Evolutionary conservation across 495 filamentous ascomycete genomes (phyloP), one percentile per base, ranked within the genome.

Genomic region (Bacidia gigantensis): DNA sequence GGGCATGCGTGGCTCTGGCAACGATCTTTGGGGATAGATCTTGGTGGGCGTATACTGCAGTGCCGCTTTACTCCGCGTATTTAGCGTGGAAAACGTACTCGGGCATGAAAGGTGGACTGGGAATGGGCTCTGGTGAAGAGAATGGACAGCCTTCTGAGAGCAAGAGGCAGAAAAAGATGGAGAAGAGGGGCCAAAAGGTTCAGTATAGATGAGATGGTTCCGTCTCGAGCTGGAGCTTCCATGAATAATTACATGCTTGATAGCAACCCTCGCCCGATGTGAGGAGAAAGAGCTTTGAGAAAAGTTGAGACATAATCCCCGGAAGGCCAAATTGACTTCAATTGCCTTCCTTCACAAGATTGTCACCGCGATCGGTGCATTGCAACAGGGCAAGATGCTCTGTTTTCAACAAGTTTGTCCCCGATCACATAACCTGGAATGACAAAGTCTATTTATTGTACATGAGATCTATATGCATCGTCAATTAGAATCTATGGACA

Each of bases 11-110:
- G 25, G 66, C 76, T 7, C 66, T 78, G 5, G 85, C 77, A 2
- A 79, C 78, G 11, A 43, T 88, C 2, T 76, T 87, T 45, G 85
- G 86, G 23, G 81, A 90, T 62, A 76, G 79, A 65, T 83, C 75
- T 11, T 92, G 87, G 87, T 78, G 85, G 66, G 57, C 87, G 23
- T 88, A 79, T 76, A 61, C 68, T 26, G 74, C 82, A 17, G 72
- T 88, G n/a, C 85, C 85, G 0, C 60, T 77, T 14, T 89, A 83
- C 64, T 84, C 81, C 0, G 65, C 71, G 29, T 86, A 78, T 65
- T 72, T 86, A 67, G 82, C 72, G n/a, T 86, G 75, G 53, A 70
- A 68, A 46, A 77, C 78, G 17, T 70, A 86, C 48, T 70, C 78
- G 29, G 79, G 83, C 0, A 73, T 83, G 62, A 80, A 75, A 59